Percentiles rank a stretch among this genome's conserved stretches.
These are phyloP conservation scores for Hirschfeldia incana DNA, from an alignment of 345 rosid species.

Conservation along the genomic window DNA sequence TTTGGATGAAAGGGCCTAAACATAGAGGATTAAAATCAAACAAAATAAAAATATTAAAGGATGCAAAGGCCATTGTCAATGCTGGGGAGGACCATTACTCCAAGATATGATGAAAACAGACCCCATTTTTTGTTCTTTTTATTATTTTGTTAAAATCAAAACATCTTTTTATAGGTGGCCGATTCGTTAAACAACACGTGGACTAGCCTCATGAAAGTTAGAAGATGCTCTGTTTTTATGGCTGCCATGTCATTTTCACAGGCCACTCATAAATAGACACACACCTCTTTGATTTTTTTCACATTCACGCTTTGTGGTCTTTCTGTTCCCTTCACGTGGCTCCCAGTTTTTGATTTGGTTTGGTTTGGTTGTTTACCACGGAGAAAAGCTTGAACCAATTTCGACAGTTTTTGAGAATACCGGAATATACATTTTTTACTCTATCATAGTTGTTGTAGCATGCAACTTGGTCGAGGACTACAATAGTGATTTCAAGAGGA, in stretches of 20 bases:
- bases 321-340: constrained; percentile 22
- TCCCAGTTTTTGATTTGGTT: constrained; percentile 8
- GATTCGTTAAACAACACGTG: constrained; percentile 10
- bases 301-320: constrained; percentile 35
- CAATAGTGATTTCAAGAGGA: not conserved
- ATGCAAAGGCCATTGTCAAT: constrained; percentile 17
- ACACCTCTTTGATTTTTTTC: constrained; percentile 4
- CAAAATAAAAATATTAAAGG: not conserved
- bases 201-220: not conserved
- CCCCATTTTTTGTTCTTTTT: constrained; percentile 1
- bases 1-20: constrained; percentile 1
- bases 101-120: constrained; percentile 28
- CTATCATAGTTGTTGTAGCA: constrained; percentile 23
- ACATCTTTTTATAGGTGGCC: constrained; percentile 26
- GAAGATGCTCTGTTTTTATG: constrained; percentile 30
- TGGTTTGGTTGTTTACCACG: not conserved
- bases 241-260: constrained; percentile 26
- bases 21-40: not conserved
- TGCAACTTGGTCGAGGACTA: constrained; percentile 6
- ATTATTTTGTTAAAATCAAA: not conserved
- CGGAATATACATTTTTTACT: constrained; percentile 28
- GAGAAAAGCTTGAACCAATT: not conserved
- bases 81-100: constrained; percentile 34
- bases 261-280: constrained; percentile 32
- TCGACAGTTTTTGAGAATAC: constrained; percentile 8